Conservation (phyloP, 345 rosid genomes). For the Eutrema japonicum region DNA sequence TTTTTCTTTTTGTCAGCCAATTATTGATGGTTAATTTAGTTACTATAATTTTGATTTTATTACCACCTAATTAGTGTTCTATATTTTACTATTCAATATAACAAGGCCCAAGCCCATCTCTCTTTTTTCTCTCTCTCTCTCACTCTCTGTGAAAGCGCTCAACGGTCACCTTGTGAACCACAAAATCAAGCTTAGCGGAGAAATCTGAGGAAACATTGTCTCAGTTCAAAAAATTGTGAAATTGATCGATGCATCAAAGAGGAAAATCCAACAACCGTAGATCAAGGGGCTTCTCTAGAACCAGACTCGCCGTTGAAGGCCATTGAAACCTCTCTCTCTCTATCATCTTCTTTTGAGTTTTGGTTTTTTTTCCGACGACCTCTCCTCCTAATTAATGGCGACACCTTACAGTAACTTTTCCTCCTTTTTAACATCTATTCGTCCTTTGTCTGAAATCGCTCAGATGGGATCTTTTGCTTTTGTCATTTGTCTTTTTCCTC, state of each 20-base stretch:
- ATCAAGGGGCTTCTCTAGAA: slow-evolving; percentile 81
- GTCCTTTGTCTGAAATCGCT: not conserved
- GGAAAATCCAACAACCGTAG: slow-evolving; percentile 65
- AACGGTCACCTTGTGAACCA: slow-evolving; percentile 20
- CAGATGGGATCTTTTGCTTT: slow-evolving; percentile 2
- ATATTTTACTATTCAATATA: not conserved
- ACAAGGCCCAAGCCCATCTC: slow-evolving; percentile 4
- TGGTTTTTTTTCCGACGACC: not conserved
- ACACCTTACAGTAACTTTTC: slow-evolving; percentile 2
- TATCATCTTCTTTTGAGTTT: no score
- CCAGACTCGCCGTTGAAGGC: slow-evolving; percentile 82
- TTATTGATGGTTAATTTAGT: no score
- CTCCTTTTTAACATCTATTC: not conserved
- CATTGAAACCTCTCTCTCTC: slow-evolving; percentile 33
- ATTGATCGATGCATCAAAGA: slow-evolving; percentile 65
- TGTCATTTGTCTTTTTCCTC: slow-evolving; percentile 2
- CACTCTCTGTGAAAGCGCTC: slow-evolving; percentile 13
- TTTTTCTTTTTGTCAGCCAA: no score
- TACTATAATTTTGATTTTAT: no score
- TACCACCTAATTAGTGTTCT: no score
- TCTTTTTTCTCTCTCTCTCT: not conserved
- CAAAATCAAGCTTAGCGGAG: slow-evolving; percentile 1
- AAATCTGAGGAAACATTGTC: slow-evolving; percentile 10
- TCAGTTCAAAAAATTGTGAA: not conserved
- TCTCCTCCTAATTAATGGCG: not conserved